Percentiles rank a stretch among this genome's conserved stretches.
These are phyloP conservation scores for Candolleomyces efflorescens DNA, from an alignment of 768 basidiomycete species.

Conservation along the genomic window DNA sequence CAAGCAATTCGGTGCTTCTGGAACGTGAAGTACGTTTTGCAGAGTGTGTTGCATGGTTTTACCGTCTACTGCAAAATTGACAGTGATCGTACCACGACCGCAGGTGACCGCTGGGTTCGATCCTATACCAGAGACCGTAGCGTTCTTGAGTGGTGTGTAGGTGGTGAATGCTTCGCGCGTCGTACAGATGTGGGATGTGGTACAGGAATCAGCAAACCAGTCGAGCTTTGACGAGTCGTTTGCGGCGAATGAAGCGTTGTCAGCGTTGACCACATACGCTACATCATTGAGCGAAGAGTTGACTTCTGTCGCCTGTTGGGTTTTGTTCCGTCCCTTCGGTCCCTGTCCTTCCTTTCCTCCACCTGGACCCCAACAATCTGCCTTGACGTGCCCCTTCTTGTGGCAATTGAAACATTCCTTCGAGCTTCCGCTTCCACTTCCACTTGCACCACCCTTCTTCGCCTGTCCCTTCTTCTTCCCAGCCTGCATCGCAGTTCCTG, in stretches of 20 bases:
- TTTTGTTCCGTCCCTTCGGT: conserved; percentile 11
- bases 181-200: conserved; percentile 2
- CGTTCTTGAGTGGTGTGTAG: not conserved
- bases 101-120: not conserved
- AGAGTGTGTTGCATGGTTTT: not conserved
- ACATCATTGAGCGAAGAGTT: conserved; percentile 2
- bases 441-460: not conserved
- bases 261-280: not conserved
- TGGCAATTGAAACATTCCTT: conserved; percentile 26
- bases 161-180: not conserved
- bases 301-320: not conserved
- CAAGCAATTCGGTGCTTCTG: not conserved
- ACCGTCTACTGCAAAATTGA: not conserved
- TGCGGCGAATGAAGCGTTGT: not conserved
- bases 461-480: not conserved
- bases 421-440: no score
- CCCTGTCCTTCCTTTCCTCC: conserved; percentile 33
- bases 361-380: conserved; percentile 33
- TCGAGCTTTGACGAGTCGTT: not conserved
- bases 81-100: not conserved
- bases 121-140: conserved; percentile 5
- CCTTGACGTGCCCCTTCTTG: conserved; percentile 22
- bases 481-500: not conserved
- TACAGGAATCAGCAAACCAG: conserved; percentile 3
- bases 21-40: not conserved